Base-by-base conservation (phyloP, 768 basidiomycete genomes). In the Boletus barrowsii region DNA sequence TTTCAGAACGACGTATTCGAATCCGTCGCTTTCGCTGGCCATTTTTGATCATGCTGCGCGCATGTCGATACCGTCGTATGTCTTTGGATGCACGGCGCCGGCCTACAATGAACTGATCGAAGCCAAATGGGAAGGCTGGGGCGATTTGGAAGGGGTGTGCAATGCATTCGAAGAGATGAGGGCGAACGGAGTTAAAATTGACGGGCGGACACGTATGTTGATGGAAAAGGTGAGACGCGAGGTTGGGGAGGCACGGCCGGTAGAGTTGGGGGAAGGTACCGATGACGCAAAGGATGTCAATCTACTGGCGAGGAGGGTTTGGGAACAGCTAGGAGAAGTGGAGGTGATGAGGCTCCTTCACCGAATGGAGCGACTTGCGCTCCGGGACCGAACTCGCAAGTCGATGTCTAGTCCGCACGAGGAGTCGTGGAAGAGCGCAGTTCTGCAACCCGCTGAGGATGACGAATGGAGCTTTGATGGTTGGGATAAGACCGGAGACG, bases 91-190 rank as follows among this genome's bases (percentile, higher is more conserved):
- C 70, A 88, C 90, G 10, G 89, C 93, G 0, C 79, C 79, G 10
- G 88, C 87, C 1, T 97, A 96, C 71, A 93, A 94, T 69, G 92
- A 96, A 66, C 78, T 94, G 18, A 81, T 98, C 26, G 76, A 82
- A 62, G 92, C 89, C n/a, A 83, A 83, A 18, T 98, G 95, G 95
- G 71, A 75, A 9, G 83, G 79, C 51, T 91, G 95, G 75, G 81
- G 82, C n/a, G 92, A 96, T 72, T 72, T 94, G 35, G 77, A 80
- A 43, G 90, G 88, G 26, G 85, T 93, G 0, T 80, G 81, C 49
- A 79, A 81, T 18, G 83, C 86, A 6, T 70, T 96, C 17, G 79
- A 85, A 54, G 93, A 95, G 68, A 95, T 97, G 93, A 70, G 74
- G 22, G 76, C 83, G 37, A 92, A 94, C 60, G 90, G 88, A 14